These are phyloP conservation scores for Silene conica DNA, from an alignment of 148 eudicot genomes.

Conservation along the genomic window DNA sequence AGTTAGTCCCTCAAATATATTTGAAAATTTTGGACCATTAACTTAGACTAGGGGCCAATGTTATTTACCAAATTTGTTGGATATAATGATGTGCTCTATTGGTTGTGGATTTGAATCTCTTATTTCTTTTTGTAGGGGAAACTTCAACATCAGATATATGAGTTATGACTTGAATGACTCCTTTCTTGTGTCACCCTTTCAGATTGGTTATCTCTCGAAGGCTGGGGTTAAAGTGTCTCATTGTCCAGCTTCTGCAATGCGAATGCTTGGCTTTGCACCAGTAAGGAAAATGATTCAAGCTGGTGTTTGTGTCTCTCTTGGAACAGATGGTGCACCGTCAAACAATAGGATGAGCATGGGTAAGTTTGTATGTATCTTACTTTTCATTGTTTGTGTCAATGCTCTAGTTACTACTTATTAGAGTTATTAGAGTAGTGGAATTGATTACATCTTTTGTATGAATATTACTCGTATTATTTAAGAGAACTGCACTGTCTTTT, in stretches of 20 bases:
- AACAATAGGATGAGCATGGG: conserved; percentile 98
- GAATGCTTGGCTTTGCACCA: conserved; percentile 96
- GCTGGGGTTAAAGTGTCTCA: conserved; percentile 88
- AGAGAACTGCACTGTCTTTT: not conserved
- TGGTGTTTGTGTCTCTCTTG: conserved; percentile 84
- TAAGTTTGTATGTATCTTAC: conserved; percentile 35
- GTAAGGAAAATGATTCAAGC: conserved; percentile 72
- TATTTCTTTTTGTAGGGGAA: not conserved
- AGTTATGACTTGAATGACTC: not conserved
- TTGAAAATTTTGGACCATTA: not conserved
- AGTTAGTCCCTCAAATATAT: not conserved
- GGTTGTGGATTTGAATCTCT: not conserved
- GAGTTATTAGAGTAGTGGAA: not conserved
- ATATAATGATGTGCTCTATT: not conserved
- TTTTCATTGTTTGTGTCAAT: not conserved
- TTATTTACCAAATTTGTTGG: not conserved
- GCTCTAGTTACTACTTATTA: not conserved
- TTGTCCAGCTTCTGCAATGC: conserved; percentile 98
- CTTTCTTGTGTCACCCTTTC: conserved; percentile 17
- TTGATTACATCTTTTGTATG: not conserved
- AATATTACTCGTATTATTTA: not conserved
- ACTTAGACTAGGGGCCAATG: not conserved
- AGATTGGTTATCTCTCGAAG: conserved; percentile 63
- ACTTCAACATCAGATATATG: not conserved
- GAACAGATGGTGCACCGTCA: conserved; percentile 95